Percentiles rank a stretch among this genome's conserved stretches.
phyloP scores from a whole-genome alignment of 2,329 filamentous ascomycete species.

The Talaromyces pinophilus region DNA sequence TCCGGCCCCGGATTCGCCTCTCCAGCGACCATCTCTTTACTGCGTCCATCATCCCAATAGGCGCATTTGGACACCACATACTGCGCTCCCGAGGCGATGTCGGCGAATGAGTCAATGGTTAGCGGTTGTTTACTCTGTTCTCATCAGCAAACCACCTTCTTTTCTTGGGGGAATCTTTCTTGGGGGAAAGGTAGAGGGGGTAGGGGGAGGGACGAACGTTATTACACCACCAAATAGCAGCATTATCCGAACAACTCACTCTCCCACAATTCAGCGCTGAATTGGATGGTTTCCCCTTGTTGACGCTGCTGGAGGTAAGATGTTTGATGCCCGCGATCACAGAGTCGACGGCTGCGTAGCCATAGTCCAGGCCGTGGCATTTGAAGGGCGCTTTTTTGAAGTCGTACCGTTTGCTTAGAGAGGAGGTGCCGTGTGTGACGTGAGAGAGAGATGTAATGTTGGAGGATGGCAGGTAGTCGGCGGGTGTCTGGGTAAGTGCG shows the following conservation, averaged over 20 bases:
- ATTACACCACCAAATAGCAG: constrained; percentile 17
- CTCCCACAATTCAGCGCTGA: not conserved
- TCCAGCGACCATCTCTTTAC: not conserved
- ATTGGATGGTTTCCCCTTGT: constrained; percentile 9
- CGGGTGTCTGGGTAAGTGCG: not conserved
- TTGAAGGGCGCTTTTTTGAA: not conserved
- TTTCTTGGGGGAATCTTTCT: not conserved
- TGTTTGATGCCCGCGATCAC: not conserved
- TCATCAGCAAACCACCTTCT: not conserved
- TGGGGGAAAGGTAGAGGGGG: not conserved
- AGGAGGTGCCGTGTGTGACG: not conserved
- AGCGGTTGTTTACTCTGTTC: not conserved
- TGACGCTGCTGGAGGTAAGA: not conserved
- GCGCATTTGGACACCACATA: not conserved
- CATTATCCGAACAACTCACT: not conserved
- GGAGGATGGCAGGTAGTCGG: too few relatives aligned
- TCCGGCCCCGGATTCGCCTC: not conserved
- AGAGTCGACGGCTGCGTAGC: not conserved
- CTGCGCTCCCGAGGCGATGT: not conserved
- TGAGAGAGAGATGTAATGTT: too few relatives aligned
- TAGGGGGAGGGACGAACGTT: not conserved
- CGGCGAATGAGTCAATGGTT: not conserved
- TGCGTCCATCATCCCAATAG: not conserved
- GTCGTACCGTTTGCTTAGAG: not conserved
- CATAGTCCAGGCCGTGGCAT: not conserved